These are phyloP conservation scores for Hansenula lynferdii DNA, from an alignment of 1,139 yeast genomes.

Conservation along the genomic window DNA sequence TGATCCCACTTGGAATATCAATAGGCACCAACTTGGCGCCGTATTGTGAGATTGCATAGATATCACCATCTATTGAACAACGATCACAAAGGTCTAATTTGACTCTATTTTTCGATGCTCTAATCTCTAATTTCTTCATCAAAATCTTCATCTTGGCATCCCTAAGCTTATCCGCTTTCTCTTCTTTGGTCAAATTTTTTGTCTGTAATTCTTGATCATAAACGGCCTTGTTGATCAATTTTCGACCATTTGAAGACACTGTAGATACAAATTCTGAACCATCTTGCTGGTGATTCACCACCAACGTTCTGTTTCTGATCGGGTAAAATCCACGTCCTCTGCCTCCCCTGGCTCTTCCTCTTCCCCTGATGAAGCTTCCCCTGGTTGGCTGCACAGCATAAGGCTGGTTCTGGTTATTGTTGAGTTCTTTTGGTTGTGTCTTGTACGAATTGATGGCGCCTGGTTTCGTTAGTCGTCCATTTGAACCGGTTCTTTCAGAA, in stretches of 20 bases:
- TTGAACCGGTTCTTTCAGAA: neutral
- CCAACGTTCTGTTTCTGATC: slow-evolving; percentile 26
- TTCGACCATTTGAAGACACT: slow-evolving; percentile 32
- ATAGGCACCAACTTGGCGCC: slow-evolving; percentile 34
- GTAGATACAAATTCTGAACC: slow-evolving; percentile 26
- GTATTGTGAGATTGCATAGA: slow-evolving; percentile 31
- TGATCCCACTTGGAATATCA: slow-evolving; percentile 14
- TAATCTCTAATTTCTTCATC: slow-evolving; percentile 14
- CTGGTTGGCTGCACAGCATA: too few relatives aligned
- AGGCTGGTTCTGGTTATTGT: too few relatives aligned
- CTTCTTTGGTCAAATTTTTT: slow-evolving; percentile 19
- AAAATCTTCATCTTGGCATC: slow-evolving; percentile 10
- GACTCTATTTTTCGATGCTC: slow-evolving; percentile 25
- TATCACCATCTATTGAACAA: slow-evolving; percentile 28
- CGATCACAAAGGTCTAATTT: slow-evolving; percentile 35
- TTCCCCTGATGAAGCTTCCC: slow-evolving; percentile 4
- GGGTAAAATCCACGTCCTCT: slow-evolving; percentile 14
- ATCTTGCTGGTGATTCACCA: slow-evolving; percentile 20
- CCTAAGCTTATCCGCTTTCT: slow-evolving; percentile 16
- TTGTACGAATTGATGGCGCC: neutral
- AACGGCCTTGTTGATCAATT: slow-evolving; percentile 32
- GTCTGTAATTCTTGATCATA: slow-evolving; percentile 31
- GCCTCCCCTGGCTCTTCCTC: slow-evolving; percentile 10
- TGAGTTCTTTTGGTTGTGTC: slow-evolving; percentile 4
- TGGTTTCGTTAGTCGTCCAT: neutral